Conservation (phyloP, 768 basidiomycete species). For the Strobilomyces confusus region DNA sequence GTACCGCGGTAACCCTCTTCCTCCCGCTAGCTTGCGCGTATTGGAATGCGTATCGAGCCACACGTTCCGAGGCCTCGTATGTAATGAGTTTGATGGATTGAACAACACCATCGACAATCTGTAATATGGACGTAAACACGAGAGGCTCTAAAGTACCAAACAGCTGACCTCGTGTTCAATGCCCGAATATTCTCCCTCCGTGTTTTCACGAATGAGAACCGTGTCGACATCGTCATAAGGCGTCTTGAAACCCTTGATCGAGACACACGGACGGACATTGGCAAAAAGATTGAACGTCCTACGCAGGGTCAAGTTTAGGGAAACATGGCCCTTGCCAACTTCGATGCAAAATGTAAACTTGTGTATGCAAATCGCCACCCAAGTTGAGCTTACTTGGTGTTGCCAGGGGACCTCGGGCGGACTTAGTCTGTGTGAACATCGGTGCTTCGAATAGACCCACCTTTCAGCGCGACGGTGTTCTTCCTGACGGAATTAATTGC, state of each 20-base stretch:
- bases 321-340: conserved; percentile 99
- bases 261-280: conserved; percentile 95
- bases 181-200: conserved; percentile 99
- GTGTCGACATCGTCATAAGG: conserved; percentile 98
- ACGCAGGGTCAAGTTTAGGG: conserved; percentile 93
- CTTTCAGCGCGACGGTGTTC: conserved; percentile 98
- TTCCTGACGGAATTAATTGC: conserved; percentile 91
- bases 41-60: conserved; percentile 97
- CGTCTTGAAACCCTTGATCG: conserved; percentile 96
- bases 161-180: conserved; percentile 91
- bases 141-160: conserved; percentile 1
- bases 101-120: conserved; percentile 96
- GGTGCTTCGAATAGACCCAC: conserved; percentile 36
- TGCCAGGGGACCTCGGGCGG: conserved; percentile 75
- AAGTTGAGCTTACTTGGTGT: conserved; percentile 77
- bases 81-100: conserved; percentile 99
- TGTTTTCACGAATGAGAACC: conserved; percentile 98
- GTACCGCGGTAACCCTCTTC: conserved; percentile 94
- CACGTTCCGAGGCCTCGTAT: conserved; percentile 97
- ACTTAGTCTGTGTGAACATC: conserved; percentile 10
- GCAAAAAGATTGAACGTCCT: conserved; percentile 98
- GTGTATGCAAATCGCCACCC: conserved; percentile 3
- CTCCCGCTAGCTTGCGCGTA: conserved; percentile 88
- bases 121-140: conserved; percentile 13
- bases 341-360: conserved; percentile 31